Evolutionary conservation across 2,329 filamentous ascomycete genomes (phyloP).

Genomic region (Boeremia lycopersici): DNA sequence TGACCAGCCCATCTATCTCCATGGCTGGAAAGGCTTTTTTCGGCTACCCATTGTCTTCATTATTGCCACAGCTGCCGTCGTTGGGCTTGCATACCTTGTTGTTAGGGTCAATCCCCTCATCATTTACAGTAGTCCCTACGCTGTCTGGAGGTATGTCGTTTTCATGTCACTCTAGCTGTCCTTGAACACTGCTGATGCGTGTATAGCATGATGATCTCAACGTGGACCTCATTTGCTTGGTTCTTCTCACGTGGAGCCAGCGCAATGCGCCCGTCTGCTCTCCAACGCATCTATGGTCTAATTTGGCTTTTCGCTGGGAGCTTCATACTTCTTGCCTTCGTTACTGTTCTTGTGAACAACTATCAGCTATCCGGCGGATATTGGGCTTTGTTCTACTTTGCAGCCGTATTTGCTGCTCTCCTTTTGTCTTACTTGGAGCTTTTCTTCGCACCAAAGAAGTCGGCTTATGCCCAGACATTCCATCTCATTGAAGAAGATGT

Average conservation of each 20-base stretch:
- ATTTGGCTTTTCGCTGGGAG: constrained; percentile 82
- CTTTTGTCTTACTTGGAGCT: constrained; percentile 80
- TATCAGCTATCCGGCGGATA: constrained; percentile 78
- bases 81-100: constrained; percentile 76
- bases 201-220: constrained; percentile 74
- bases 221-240: constrained; percentile 84
- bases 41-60: constrained; percentile 79
- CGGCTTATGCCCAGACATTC: constrained; percentile 67
- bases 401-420: constrained; percentile 74
- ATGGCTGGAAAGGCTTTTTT: constrained; percentile 82
- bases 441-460: constrained; percentile 73
- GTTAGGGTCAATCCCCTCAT: constrained; percentile 87
- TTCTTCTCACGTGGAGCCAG: constrained; percentile 79
- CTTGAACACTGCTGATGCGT: constrained; percentile 2
- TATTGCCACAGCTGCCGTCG: constrained; percentile 69
- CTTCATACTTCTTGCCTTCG: constrained; percentile 74
- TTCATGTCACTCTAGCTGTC: background rate
- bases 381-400: constrained; percentile 79
- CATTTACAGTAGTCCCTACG: constrained; percentile 86
- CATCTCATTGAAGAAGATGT: constrained; percentile 34
- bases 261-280: constrained; percentile 80
- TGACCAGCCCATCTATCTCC: constrained; percentile 66
- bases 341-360: constrained; percentile 78
- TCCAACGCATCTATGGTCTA: constrained; percentile 79
- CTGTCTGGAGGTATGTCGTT: constrained; percentile 69